Evolutionary conservation across 192 early-diverging fungal genomes (phyloP).

Genomic region (Radiomyces spectabilis): DNA sequence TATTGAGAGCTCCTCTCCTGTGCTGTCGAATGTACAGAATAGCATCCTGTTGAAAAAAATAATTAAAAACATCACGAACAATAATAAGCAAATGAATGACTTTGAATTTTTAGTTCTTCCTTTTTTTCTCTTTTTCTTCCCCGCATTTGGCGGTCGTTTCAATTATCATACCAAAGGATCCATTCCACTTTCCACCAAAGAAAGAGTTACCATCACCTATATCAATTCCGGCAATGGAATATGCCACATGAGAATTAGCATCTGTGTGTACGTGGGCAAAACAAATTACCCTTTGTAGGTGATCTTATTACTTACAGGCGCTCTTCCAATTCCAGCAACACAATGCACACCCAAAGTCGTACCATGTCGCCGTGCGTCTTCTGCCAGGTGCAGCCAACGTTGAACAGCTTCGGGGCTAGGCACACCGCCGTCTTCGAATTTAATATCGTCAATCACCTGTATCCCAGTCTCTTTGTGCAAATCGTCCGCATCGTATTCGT

Average conservation of each 20-base stretch:
- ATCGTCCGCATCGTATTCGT: conserved; percentile 47
- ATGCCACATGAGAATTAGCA: too few relatives aligned
- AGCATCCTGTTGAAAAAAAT: conserved; percentile 31
- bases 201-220: conserved; percentile 58
- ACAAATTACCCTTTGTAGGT: too few relatives aligned
- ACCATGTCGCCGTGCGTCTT: conserved; percentile 20
- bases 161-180: conserved; percentile 44
- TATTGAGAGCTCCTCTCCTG: conserved; percentile 40
- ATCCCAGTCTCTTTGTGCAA: conserved; percentile 43
- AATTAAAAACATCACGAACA: background rate
- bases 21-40: conserved; percentile 34
- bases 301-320: conserved; percentile 54
- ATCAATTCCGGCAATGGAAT: background rate
- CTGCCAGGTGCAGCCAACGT: conserved; percentile 32
- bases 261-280: too few relatives aligned
- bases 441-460: conserved; percentile 55
- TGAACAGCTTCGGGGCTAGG: conserved; percentile 33
- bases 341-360: conserved; percentile 55
- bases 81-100: background rate
- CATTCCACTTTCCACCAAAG: conserved; percentile 71
- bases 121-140: too few relatives aligned
- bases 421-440: conserved; percentile 64
- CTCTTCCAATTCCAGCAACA: conserved; percentile 72
- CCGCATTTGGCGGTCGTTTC: background rate
- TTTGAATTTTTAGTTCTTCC: background rate